These are phyloP conservation scores for Cordyceps javanica DNA, from an alignment of 2,329 filamentous ascomycete species.

Conservation along the genomic window DNA sequence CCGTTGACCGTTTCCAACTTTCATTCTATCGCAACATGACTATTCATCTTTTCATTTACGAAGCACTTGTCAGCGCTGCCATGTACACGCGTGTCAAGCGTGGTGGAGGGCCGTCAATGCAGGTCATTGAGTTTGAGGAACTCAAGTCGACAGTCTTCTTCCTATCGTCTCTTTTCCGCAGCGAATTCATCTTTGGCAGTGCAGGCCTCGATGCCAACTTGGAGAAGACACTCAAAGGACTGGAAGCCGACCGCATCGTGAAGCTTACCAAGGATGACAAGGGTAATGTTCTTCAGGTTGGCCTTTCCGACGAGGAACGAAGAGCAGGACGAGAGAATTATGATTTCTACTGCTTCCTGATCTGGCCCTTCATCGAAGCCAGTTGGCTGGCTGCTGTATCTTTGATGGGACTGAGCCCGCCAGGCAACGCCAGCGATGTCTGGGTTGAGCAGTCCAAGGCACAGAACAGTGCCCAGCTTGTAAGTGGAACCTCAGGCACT, in stretches of 20 bases:
- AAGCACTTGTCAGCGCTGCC: conserved; percentile 81
- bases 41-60: conserved; percentile 93
- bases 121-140: conserved; percentile 69
- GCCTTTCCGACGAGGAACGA: conserved; percentile 71
- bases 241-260: conserved; percentile 76
- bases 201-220: conserved; percentile 78
- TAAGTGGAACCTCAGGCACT: conserved; percentile 34
- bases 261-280: conserved; percentile 53
- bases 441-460: conserved; percentile 77
- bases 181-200: conserved; percentile 93
- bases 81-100: conserved; percentile 89
- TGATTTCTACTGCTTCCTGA: conserved; percentile 97
- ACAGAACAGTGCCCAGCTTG: conserved; percentile 75
- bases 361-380: conserved; percentile 97
- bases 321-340: conserved; percentile 83
- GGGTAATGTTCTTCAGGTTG: conserved; percentile 58
- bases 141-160: conserved; percentile 78
- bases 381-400: conserved; percentile 88
- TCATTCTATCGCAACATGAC: conserved; percentile 99
- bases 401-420: conserved; percentile 74
- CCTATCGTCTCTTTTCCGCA: conserved; percentile 86
- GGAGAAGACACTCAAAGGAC: conserved; percentile 66
- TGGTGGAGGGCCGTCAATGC: conserved; percentile 75
- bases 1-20: conserved; percentile 92
- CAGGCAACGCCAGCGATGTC: conserved; percentile 48